Conservation (phyloP, 257 asterid genomes). For the Agastache rugosa region DNA sequence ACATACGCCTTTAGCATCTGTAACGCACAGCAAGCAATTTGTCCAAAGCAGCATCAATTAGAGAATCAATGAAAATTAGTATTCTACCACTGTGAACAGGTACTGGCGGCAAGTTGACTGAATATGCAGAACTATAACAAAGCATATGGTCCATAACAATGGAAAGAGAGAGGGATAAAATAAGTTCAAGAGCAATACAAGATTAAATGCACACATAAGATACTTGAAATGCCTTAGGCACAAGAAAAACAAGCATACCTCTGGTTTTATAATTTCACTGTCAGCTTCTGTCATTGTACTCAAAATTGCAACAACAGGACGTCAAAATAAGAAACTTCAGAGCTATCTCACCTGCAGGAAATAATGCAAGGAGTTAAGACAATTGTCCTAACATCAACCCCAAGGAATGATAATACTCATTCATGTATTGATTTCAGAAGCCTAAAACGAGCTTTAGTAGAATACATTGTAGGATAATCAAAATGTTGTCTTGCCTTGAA, state of each 20-base stretch:
- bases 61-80: neutral
- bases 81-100: constrained; percentile 6
- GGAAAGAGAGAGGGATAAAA: neutral
- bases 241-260: constrained; percentile 43
- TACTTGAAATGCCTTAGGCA: constrained; percentile 14
- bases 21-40: constrained; percentile 27
- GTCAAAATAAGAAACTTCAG: constrained; percentile 30
- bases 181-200: neutral
- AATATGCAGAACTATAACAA: neutral
- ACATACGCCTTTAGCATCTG: constrained; percentile 84
- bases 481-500: constrained; percentile 27
- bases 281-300: constrained; percentile 60
- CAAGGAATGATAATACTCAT: constrained; percentile 21
- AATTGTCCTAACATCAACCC: constrained; percentile 15
- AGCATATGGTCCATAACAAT: neutral
- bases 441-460: neutral
- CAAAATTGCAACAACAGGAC: constrained; percentile 27
- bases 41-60: constrained; percentile 27
- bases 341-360: constrained; percentile 43
- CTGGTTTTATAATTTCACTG: constrained; percentile 61
- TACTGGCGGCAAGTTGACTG: neutral
- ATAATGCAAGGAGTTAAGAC: constrained; percentile 26
- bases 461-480: constrained; percentile 6
- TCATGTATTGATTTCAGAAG: constrained; percentile 27
- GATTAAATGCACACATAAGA: constrained; percentile 27